Conservation (phyloP, 495 filamentous ascomycete genomes). For the Ascodesmis nigricans region DNA sequence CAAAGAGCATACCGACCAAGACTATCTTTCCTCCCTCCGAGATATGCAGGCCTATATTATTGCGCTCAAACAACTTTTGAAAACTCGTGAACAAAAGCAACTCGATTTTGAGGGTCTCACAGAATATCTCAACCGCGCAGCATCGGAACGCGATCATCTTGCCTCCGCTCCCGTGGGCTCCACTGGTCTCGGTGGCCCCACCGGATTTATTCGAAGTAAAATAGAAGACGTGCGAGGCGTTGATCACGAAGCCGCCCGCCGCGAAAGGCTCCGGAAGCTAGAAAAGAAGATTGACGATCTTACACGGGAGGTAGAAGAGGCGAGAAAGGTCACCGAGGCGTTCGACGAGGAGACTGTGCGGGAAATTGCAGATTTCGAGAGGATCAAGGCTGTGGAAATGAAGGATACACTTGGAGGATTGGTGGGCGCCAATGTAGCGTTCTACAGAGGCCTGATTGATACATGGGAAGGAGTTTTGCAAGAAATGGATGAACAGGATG, state of each 20-base stretch:
- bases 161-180: slow-evolving; percentile 41
- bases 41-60: slow-evolving; percentile 87
- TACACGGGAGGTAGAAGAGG: slow-evolving; percentile 66
- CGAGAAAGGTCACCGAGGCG: slow-evolving; percentile 57
- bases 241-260: slow-evolving; percentile 76
- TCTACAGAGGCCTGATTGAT: slow-evolving; percentile 56
- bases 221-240: slow-evolving; percentile 94
- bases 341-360: slow-evolving; percentile 89
- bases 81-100: slow-evolving; percentile 90
- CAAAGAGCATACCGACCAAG: slow-evolving; percentile 83
- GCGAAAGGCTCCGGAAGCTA: slow-evolving; percentile 67
- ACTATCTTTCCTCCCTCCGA: slow-evolving; percentile 71
- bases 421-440: slow-evolving; percentile 67
- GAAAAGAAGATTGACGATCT: slow-evolving; percentile 81
- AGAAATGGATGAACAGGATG: slow-evolving; percentile 59
- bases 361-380: slow-evolving; percentile 82
- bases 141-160: slow-evolving; percentile 68
- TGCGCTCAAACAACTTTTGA: slow-evolving; percentile 65
- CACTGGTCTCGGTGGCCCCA: slow-evolving; percentile 37
- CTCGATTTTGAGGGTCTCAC: slow-evolving; percentile 91
- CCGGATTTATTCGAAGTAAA: slow-evolving; percentile 81
- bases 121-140: slow-evolving; percentile 80
- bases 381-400: slow-evolving; percentile 87
- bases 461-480: slow-evolving; percentile 77
- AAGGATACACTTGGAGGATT: slow-evolving; percentile 62